phyloP scores from a whole-genome alignment of 2,329 filamentous ascomycete genomes.

The Verticillium tricorpus region DNA sequence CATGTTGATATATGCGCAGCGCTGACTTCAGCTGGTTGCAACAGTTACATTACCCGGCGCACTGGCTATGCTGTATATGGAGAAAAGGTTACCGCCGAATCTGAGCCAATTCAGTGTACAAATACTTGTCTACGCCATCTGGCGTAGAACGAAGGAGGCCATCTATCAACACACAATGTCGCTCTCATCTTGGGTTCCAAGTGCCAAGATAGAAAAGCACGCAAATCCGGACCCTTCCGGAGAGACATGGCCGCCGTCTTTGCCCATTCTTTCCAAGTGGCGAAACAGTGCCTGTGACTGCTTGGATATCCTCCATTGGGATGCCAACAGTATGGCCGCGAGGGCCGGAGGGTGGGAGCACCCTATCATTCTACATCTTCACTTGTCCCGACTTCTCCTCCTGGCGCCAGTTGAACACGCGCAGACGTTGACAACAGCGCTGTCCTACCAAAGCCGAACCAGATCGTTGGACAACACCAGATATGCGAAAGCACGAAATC shows the following conservation, averaged over 20 bases:
- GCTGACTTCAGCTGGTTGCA: background rate
- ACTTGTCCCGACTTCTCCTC: constrained; percentile 47
- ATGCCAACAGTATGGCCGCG: constrained; percentile 47
- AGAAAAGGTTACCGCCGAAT: constrained; percentile 23
- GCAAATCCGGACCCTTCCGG: background rate
- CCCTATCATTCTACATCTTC: constrained; percentile 50
- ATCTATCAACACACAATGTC: constrained; percentile 18
- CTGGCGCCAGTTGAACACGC: constrained; percentile 44
- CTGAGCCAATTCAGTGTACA: constrained; percentile 28
- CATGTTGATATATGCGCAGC: background rate
- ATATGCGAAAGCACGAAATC: background rate
- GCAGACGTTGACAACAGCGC: constrained; percentile 26
- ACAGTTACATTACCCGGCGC: constrained; percentile 18
- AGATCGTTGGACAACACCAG: background rate
- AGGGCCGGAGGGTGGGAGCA: constrained; percentile 46
- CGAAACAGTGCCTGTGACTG: constrained; percentile 40
- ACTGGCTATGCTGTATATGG: constrained; percentile 26
- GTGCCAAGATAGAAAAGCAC: constrained; percentile 4
- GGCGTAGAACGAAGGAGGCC: constrained; percentile 25
- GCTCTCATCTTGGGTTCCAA: constrained; percentile 21
- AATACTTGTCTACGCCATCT: constrained; percentile 29
- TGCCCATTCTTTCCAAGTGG: constrained; percentile 23
- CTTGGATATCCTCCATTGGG: constrained; percentile 54
- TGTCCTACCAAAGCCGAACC: background rate
- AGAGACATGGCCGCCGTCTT: constrained; percentile 11